Base-by-base conservation (phyloP, 2,329 filamentous ascomycete genomes). In the Hypoxylon sp. region DNA sequence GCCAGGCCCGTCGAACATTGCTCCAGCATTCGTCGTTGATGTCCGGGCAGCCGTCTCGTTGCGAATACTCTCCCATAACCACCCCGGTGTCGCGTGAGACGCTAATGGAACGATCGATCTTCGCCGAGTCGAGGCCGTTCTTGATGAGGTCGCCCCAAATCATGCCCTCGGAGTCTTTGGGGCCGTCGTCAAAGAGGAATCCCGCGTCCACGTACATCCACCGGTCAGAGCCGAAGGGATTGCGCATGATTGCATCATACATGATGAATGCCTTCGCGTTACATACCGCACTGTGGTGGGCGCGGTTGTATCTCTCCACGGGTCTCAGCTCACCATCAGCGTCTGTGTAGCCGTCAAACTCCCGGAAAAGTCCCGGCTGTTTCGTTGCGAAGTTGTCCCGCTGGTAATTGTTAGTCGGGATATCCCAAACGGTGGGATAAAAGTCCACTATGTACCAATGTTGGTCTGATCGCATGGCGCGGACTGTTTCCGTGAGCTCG, bases 121-220 rank as follows among this genome's bases (percentile, higher is more conserved):
- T 72, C 0, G 40, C 51, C 13, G n/a, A 2, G 59, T 71, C 69
- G 27, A 72, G 62, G 40, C 62, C 60, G 51, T 22, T 59, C 22
- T 59, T 61, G 57, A 69, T 35, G 27, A 72, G 64, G 13, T 69
- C 61, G 22, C 68, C 69, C 71, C 71, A 72, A 11, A 60, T 25
- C 40, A 58, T 54, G 22, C 66, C 66, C 3, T 62, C 33, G 31
- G 61, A 6, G 54, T 71, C 71, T 25, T 49, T 55, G 20, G 71
- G 71, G 13, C 71, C 71, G 53, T 67, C 68, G 35, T 71, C 71
- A 6, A 71, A 69, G 40, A 71, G 66, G 58, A 71, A 71, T 7
- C 71, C 71, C 6, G 71, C 71, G 56, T 72, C 71, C 13, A 71
- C 65, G 58, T 71, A 71, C 63, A 71, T 71, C 71, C 71, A 72